Percentiles rank a stretch among this genome's conserved stretches.
Evolutionary conservation across 352 stramenopile genomes (phyloP).

Genomic region (Globisporangium uncinulatum): DNA sequence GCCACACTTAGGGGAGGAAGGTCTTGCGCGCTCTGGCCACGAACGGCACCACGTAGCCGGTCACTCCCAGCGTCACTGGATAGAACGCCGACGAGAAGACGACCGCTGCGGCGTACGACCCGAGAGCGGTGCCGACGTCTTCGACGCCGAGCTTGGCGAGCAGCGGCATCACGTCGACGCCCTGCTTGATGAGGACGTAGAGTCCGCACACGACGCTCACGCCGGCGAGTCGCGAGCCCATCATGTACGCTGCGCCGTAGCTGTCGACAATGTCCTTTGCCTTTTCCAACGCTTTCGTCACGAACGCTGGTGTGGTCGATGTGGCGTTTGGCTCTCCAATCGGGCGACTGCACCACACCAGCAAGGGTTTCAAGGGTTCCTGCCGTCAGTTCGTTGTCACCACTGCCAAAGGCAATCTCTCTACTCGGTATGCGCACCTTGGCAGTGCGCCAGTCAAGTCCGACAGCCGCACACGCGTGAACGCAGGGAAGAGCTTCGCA

Average conservation of each 20-base stretch:
- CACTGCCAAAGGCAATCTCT: neutral
- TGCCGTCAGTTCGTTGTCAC: neutral
- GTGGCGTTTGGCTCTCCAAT: constrained; percentile 8
- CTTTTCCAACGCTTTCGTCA: constrained; percentile 63
- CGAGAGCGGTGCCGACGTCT: constrained; percentile 60
- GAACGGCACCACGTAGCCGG: constrained; percentile 66
- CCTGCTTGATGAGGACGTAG: constrained; percentile 76
- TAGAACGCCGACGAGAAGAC: constrained; percentile 78
- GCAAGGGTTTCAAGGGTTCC: neutral
- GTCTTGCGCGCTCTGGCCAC: constrained; percentile 54
- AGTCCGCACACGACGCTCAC: constrained; percentile 67
- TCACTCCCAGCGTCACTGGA: constrained; percentile 68
- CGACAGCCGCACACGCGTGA: constrained; percentile 67
- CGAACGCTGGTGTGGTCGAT: constrained; percentile 23
- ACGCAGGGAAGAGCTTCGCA: constrained; percentile 60
- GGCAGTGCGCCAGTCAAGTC: constrained; percentile 55
- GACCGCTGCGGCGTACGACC: constrained; percentile 72
- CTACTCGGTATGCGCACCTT: constrained; percentile 23
- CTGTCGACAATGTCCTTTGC: constrained; percentile 75
- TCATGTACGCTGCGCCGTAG: constrained; percentile 87
- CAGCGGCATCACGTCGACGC: constrained; percentile 77
- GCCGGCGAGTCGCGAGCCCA: constrained; percentile 75
- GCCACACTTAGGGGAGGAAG: constrained; percentile 28
- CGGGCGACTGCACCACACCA: constrained; percentile 15
- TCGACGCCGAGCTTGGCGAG: constrained; percentile 66